Evolutionary conservation across 495 filamentous ascomycete species (phyloP).

Genomic region (Letharia lupina): DNA sequence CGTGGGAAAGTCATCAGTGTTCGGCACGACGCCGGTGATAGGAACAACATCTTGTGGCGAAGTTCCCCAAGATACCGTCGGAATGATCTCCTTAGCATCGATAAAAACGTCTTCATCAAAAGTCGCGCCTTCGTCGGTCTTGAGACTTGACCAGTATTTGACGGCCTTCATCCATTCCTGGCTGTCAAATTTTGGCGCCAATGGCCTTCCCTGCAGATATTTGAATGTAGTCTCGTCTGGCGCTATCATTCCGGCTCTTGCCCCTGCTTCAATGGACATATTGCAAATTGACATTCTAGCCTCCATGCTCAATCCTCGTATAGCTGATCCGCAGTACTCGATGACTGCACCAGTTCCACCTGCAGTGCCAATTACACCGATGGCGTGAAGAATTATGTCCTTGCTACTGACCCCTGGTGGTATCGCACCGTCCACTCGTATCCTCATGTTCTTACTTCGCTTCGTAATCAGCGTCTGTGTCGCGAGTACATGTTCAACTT

Average conservation of each 20-base stretch:
- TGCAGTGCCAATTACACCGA: conserved; percentile 90
- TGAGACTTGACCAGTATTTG: conserved; percentile 80
- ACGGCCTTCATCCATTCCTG: conserved; percentile 85
- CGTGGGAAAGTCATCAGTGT: conserved; percentile 76
- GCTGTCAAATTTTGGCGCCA: conserved; percentile 76
- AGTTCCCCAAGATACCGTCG: conserved; percentile 95
- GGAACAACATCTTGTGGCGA: conserved; percentile 92
- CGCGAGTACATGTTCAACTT: conserved; percentile 96
- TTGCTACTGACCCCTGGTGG: conserved; percentile 92
- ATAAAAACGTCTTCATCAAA: conserved; percentile 84
- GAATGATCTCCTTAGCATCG: conserved; percentile 83
- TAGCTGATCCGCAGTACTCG: conserved; percentile 92
- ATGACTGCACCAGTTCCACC: conserved; percentile 93
- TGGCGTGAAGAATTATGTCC: conserved; percentile 89
- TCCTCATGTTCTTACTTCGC: conserved; percentile 95
- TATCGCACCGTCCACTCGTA: conserved; percentile 87
- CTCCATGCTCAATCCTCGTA: conserved; percentile 85
- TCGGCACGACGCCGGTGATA: conserved; percentile 82
- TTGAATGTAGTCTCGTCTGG: conserved; percentile 91
- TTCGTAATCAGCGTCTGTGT: conserved; percentile 92
- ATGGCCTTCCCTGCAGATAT: conserved; percentile 82
- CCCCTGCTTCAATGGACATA: conserved; percentile 98
- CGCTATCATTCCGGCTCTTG: conserved; percentile 92
- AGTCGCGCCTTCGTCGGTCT: conserved; percentile 73
- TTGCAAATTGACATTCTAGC: conserved; percentile 99